Evolutionary conservation across 495 filamentous ascomycete genomes (phyloP).

Genomic region (Chlorociboria aeruginascens): DNA sequence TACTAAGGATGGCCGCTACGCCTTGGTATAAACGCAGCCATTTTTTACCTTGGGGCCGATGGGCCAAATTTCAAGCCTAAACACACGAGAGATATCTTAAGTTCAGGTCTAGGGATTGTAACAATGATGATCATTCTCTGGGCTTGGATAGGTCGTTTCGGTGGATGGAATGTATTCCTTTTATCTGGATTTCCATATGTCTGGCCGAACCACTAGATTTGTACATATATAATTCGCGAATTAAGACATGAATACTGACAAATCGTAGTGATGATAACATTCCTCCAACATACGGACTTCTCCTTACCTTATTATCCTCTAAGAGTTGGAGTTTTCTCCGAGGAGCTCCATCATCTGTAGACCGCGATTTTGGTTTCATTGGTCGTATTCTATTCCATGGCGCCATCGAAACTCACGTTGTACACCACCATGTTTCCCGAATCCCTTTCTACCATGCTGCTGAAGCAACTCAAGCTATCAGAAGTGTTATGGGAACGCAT

Average conservation of each 20-base stretch:
- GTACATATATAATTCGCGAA: slow-evolving; percentile 19
- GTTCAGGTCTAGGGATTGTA: slow-evolving; percentile 46
- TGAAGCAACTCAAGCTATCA: slow-evolving; percentile 52
- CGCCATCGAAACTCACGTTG: slow-evolving; percentile 57
- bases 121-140: slow-evolving; percentile 29
- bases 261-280: slow-evolving; percentile 44
- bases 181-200: slow-evolving; percentile 41
- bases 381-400: slow-evolving; percentile 55
- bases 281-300: slow-evolving; percentile 58
- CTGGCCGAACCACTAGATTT: slow-evolving; percentile 49
- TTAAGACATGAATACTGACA: not conserved
- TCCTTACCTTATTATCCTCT: slow-evolving; percentile 48
- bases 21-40: slow-evolving; percentile 39
- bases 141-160: slow-evolving; percentile 28
- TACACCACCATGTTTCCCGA: slow-evolving; percentile 51
- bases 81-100: slow-evolving; percentile 38
- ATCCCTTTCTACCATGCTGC: slow-evolving; percentile 64
- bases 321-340: slow-evolving; percentile 53
- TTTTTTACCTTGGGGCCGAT: slow-evolving; percentile 35
- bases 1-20: slow-evolving; percentile 27
- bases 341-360: slow-evolving; percentile 53
- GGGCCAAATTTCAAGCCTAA: slow-evolving; percentile 44
- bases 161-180: slow-evolving; percentile 32
- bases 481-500: slow-evolving; percentile 48
- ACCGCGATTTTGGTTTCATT: slow-evolving; percentile 57